phyloP scores from a whole-genome alignment of 305 asterid genomes.

The Solanum hybrid region DNA sequence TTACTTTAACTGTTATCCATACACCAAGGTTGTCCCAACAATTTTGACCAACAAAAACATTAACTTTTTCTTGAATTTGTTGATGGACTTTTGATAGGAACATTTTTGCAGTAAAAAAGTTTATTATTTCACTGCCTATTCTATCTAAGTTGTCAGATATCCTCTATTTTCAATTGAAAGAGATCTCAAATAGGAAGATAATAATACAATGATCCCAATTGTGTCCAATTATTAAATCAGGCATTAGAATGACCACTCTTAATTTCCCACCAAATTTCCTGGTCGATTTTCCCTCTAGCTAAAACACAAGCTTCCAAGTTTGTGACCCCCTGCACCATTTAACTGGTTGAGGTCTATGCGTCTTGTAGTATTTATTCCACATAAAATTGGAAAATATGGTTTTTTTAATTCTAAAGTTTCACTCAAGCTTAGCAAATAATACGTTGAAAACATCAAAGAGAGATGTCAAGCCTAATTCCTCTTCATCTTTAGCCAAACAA shows the following conservation, averaged over 20 bases:
- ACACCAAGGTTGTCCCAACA: background rate
- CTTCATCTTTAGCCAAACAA: background rate
- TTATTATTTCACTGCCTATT: background rate
- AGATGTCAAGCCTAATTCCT: background rate
- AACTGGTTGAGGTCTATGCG: too few species aligned
- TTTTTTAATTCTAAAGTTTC: background rate
- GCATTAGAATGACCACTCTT: too few species aligned
- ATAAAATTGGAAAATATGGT: background rate
- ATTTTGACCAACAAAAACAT: background rate
- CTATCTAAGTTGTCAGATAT: background rate
- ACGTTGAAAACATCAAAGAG: background rate
- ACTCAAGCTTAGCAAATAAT: background rate
- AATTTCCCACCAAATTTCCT: too few species aligned
- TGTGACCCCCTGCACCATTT: background rate
- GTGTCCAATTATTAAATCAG: too few species aligned
- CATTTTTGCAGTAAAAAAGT: background rate
- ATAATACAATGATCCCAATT: too few species aligned
- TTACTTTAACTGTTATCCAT: background rate
- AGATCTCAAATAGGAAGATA: too few species aligned
- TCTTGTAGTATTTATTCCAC: background rate
- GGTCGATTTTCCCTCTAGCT: too few species aligned
- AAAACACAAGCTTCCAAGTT: background rate
- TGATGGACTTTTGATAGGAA: background rate
- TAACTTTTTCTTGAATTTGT: background rate
- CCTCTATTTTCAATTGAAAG: background rate